These are phyloP conservation scores for Calonectria naviculata DNA, from an alignment of 2,329 filamentous ascomycete species.

Conservation along the genomic window DNA sequence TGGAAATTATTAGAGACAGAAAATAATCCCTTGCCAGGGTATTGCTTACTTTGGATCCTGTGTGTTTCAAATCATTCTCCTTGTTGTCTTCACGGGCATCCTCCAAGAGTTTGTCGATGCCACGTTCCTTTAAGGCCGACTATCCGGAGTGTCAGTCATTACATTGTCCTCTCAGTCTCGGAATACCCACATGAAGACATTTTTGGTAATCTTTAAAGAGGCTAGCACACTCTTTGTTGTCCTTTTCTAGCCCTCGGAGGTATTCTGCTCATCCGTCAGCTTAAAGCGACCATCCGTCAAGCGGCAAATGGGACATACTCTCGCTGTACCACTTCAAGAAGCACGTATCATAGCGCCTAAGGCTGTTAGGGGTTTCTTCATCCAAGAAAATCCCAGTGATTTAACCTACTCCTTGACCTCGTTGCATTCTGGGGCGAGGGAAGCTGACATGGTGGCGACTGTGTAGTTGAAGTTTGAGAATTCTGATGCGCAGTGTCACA, in stretches of 20 bases:
- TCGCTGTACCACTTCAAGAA: constrained; percentile 99
- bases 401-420: constrained; percentile 87
- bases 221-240: constrained; percentile 84
- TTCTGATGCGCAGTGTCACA: constrained; percentile 21
- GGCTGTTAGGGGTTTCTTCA: not conserved
- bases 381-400: accelerated
- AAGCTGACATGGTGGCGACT: constrained; percentile 81
- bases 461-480: constrained; percentile 35
- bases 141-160: constrained; percentile 16
- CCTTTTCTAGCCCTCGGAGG: constrained; percentile 83
- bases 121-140: constrained; percentile 83
- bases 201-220: constrained; percentile 91
- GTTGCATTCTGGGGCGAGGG: constrained; percentile 93
- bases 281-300: constrained; percentile 9
- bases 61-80: constrained; percentile 78
- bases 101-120: constrained; percentile 92
- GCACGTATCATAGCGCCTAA: constrained; percentile 93
- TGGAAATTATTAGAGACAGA: not conserved
- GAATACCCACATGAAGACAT: constrained; percentile 78
- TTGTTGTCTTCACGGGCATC: constrained; percentile 91
- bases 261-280: constrained; percentile 73
- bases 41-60: constrained; percentile 55
- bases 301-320: constrained; percentile 68
- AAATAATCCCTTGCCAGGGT: too few relatives aligned
- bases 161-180: not conserved